phyloP scores from a whole-genome alignment of 2,329 filamentous ascomycete species.

The Fusarium sp. region DNA sequence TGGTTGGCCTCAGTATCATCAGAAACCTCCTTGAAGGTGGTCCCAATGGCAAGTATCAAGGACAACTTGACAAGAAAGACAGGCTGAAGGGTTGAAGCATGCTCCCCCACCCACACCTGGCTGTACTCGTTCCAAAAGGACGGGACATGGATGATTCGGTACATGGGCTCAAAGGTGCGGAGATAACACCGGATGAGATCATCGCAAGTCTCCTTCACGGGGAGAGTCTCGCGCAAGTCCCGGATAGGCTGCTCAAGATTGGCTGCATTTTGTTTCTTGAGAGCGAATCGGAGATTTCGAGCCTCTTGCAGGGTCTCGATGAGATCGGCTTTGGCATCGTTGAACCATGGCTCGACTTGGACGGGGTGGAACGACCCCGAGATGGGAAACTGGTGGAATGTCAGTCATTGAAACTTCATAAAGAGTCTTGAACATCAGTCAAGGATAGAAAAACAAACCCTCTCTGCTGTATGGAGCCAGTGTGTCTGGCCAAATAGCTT shows the following conservation, averaged over 20 bases:
- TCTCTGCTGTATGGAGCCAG: constrained; percentile 44
- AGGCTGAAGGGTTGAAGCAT: not conserved
- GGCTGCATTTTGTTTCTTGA: constrained; percentile 29
- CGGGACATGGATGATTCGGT: constrained; percentile 41
- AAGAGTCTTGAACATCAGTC: too few relatives aligned
- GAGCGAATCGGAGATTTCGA: constrained; percentile 27
- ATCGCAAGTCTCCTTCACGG: constrained; percentile 31
- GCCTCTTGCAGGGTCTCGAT: constrained; percentile 36
- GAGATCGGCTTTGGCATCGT: constrained; percentile 41
- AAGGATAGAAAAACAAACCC: constrained; percentile 10
- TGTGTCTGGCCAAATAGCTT: constrained; percentile 45
- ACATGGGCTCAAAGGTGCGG: constrained; percentile 43
- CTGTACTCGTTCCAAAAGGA: constrained; percentile 40
- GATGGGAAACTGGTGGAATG: constrained; percentile 33
- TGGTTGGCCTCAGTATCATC: constrained; percentile 29
- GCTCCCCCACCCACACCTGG: constrained; percentile 30
- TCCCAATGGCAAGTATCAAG: constrained; percentile 39
- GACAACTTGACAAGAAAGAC: constrained; percentile 39
- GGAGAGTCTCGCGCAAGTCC: constrained; percentile 33
- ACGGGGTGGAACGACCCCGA: constrained; percentile 41
- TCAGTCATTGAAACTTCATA: constrained; percentile 8
- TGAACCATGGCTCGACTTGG: constrained; percentile 40
- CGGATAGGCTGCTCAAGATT: constrained; percentile 34
- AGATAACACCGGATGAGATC: constrained; percentile 39
- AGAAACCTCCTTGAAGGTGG: constrained; percentile 31